phyloP scores from a whole-genome alignment of 164 flowering plant species.

The Liriodendron chinense region DNA sequence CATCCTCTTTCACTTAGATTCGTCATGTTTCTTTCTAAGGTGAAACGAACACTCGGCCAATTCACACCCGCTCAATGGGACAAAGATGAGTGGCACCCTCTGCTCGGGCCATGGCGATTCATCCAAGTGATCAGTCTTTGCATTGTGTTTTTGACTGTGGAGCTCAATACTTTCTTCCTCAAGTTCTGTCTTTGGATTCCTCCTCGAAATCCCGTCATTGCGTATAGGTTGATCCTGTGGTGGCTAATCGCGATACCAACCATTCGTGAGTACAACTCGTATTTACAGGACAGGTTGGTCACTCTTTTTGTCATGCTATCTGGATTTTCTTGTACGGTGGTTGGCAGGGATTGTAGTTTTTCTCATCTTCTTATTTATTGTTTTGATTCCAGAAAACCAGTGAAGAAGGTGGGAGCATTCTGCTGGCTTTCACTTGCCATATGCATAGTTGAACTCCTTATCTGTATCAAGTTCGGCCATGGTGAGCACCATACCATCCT shows the following conservation, averaged over 20 bases:
- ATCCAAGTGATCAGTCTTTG: conserved; percentile 92
- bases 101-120: conserved; percentile 96
- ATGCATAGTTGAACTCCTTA: conserved; percentile 93
- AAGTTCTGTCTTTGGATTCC: conserved; percentile 99
- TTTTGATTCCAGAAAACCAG: conserved; percentile 42
- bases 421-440: conserved; percentile 97
- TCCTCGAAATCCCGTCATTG: conserved; percentile 84
- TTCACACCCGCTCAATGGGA: conserved; percentile 99
- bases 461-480: conserved; percentile 96
- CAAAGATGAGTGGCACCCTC: conserved; percentile 99
- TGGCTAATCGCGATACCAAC: conserved; percentile 97
- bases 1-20: neutral
- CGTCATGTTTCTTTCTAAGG: conserved; percentile 35
- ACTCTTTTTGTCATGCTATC: conserved; percentile 6
- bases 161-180: conserved; percentile 94
- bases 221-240: conserved; percentile 87
- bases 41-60: conserved; percentile 87
- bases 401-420: conserved; percentile 84
- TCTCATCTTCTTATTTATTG: neutral
- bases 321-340: neutral
- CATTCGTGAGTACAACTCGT: conserved; percentile 90
- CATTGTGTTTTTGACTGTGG: conserved; percentile 83
- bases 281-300: conserved; percentile 81
- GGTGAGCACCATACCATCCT: conserved; percentile 39
- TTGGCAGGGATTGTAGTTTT: neutral